These are phyloP conservation scores for Hura crepitans DNA, from an alignment of 441 rosid species.

Conservation along the genomic window DNA sequence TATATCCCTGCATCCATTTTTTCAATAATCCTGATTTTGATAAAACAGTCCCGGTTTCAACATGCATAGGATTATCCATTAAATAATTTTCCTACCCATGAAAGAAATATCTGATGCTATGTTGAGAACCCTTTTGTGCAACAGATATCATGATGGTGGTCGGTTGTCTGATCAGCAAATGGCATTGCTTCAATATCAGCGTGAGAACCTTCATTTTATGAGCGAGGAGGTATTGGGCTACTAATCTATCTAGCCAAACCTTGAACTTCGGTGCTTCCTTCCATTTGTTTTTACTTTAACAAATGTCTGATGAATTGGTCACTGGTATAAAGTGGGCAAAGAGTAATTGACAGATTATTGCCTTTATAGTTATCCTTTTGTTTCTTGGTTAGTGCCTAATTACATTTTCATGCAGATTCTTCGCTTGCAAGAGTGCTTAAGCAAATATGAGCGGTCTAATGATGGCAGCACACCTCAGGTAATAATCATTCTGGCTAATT, in stretches of 20 bases:
- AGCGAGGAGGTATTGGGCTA: constrained; percentile 71
- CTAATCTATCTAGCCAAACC: constrained; percentile 6
- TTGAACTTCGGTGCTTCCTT: neutral
- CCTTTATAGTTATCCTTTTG: constrained; percentile 8
- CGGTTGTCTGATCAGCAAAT: constrained; percentile 97
- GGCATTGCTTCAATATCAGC: constrained; percentile 96
- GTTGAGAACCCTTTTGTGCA: constrained; percentile 23
- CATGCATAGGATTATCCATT: constrained; percentile 3
- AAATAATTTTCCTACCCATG: neutral
- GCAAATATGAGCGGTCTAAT: constrained; percentile 81
- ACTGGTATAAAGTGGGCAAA: constrained; percentile 13
- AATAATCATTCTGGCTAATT: constrained; percentile 21
- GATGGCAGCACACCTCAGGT: constrained; percentile 94
- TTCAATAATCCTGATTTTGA: neutral
- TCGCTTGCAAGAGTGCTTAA: constrained; percentile 80
- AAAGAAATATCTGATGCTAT: constrained; percentile 6
- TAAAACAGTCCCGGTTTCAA: constrained; percentile 11
- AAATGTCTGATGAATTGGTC: constrained; percentile 13
- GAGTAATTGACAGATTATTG: constrained; percentile 10
- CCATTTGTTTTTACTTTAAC: neutral
- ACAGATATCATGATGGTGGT: constrained; percentile 91
- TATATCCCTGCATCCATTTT: neutral
- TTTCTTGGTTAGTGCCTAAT: neutral
- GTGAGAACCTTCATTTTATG: constrained; percentile 90
- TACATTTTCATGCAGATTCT: constrained; percentile 53